Percentiles rank a stretch among this genome's conserved stretches.
phyloP scores from a whole-genome alignment of 225 moss, liverwort and hornwort species.

The Climacium dendroides region DNA sequence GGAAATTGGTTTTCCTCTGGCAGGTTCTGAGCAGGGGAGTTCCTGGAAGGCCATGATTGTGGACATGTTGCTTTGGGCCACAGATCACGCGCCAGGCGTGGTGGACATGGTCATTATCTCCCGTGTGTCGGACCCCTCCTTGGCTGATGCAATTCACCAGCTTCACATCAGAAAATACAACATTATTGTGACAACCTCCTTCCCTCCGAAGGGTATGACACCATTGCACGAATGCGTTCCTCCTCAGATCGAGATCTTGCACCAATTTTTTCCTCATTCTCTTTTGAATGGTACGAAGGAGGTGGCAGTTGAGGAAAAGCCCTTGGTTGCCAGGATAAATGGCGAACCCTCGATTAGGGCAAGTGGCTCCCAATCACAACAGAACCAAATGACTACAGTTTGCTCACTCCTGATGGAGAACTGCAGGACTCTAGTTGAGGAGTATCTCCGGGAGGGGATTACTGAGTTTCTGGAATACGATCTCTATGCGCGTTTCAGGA shows the following conservation, averaged over 20 bases:
- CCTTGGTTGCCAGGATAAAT: neutral
- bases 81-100: slow-evolving; percentile 5
- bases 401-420: neutral
- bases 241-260: neutral
- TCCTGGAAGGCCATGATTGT: slow-evolving; percentile 19
- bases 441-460: slow-evolving; percentile 1
- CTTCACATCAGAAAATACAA: slow-evolving; percentile 17
- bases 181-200: slow-evolving; percentile 8
- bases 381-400: neutral
- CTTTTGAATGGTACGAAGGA: neutral
- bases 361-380: neutral
- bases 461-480: slow-evolving; percentile 3
- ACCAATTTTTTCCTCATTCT: neutral
- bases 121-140: slow-evolving; percentile 1
- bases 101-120: slow-evolving; percentile 13
- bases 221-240: neutral
- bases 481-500: neutral
- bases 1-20: neutral
- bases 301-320: neutral
- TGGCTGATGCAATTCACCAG: slow-evolving; percentile 33
- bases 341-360: neutral
- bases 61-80: slow-evolving; percentile 36
- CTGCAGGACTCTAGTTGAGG: slow-evolving; percentile 12
- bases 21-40: slow-evolving; percentile 20
- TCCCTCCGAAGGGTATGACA: slow-evolving; percentile 16